Evolutionary conservation across 2,329 filamentous ascomycete genomes (phyloP).

Genomic region (Nemania diffusa): DNA sequence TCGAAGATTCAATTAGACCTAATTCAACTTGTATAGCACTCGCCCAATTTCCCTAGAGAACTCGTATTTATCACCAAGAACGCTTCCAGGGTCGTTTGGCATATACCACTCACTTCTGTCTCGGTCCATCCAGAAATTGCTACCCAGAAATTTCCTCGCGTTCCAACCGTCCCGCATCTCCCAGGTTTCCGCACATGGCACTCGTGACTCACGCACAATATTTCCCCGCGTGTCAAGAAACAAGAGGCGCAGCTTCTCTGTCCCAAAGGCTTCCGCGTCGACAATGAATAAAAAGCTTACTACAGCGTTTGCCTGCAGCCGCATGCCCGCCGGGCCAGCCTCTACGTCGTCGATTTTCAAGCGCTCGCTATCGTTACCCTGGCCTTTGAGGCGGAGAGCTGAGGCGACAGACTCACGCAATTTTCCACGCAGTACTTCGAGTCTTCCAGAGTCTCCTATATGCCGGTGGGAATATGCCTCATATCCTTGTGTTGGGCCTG

Average conservation of each 20-base stretch:
- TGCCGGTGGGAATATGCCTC: background rate
- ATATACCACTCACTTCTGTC: background rate
- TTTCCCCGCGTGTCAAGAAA: constrained; percentile 4
- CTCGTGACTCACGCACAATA: constrained; percentile 2
- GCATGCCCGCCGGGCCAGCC: constrained; percentile 1
- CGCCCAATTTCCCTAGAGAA: background rate
- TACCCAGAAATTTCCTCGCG: constrained; percentile 4
- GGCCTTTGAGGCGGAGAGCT: background rate
- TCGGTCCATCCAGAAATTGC: constrained; percentile 8
- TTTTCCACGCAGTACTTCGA: background rate
- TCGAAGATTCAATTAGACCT: no score
- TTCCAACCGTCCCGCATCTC: constrained; percentile 11
- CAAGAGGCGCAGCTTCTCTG: background rate
- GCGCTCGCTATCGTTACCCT: background rate
- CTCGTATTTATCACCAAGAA: background rate
- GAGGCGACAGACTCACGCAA: constrained; percentile 3
- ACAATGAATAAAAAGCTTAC: constrained; percentile 3
- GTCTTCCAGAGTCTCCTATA: background rate
- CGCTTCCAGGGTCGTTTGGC: constrained; percentile 3
- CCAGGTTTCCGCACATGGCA: constrained; percentile 3
- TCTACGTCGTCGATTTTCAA: constrained; percentile 2
- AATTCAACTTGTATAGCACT: background rate
- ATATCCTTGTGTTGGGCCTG: background rate
- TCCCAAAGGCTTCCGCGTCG: constrained; percentile 6
- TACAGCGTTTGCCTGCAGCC: constrained; percentile 1